These are phyloP conservation scores for Flagelloscypha sp. DNA, from an alignment of 768 basidiomycete genomes.

Conservation along the genomic window DNA sequence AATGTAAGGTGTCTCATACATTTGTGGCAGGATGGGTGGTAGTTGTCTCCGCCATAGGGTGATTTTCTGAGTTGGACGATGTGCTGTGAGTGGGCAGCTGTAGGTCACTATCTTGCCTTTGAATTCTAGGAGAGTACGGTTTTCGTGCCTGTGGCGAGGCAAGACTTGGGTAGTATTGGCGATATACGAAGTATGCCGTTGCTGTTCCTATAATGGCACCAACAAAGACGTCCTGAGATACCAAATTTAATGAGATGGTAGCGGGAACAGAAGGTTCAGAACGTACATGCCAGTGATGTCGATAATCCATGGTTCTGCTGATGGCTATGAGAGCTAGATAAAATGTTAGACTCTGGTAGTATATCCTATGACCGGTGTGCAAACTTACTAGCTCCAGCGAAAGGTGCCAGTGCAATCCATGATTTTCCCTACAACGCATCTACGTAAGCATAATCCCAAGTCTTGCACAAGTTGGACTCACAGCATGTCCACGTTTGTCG, in stretches of 20 bases:
- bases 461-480: constrained; percentile 22
- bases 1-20: too few relatives aligned
- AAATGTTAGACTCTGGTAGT: too few relatives aligned
- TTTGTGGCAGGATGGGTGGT: too few relatives aligned
- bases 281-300: too few relatives aligned
- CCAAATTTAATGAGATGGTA: too few relatives aligned
- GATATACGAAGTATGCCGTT: constrained; percentile 68
- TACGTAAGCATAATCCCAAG: too few relatives aligned
- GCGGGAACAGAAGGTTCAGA: too few relatives aligned
- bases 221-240: constrained; percentile 86
- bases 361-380: too few relatives aligned
- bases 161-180: constrained; percentile 80
- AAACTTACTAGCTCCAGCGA: constrained; percentile 72
- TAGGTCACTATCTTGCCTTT: constrained; percentile 34
- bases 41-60: background rate
- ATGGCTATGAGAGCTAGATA: constrained; percentile 74
- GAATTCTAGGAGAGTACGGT: constrained; percentile 65
- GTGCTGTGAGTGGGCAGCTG: constrained; percentile 25
- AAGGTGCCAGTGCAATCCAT: constrained; percentile 75
- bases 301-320: constrained; percentile 86
- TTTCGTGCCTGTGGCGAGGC: constrained; percentile 50
- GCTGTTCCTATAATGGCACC: constrained; percentile 69
- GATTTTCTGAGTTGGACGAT: constrained; percentile 1
- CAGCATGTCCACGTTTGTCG: constrained; percentile 67
- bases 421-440: constrained; percentile 51